These are phyloP conservation scores for Penicillium argentinense DNA, from an alignment of 495 filamentous ascomycete genomes.

Conservation along the genomic window DNA sequence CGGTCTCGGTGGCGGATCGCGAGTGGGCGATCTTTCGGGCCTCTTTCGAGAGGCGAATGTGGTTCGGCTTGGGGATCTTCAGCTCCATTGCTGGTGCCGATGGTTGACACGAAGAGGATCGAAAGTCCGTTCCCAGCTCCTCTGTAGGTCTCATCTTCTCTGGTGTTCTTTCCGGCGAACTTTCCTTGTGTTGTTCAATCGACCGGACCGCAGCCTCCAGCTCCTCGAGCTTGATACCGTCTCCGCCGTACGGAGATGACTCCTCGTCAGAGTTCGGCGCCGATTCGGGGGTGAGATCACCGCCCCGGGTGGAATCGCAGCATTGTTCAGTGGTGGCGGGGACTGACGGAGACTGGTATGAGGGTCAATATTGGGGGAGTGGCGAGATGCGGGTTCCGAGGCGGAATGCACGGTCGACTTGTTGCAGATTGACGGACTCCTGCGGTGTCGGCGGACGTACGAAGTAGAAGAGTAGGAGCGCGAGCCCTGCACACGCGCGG, in stretches of 20 bases:
- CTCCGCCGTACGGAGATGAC: slow-evolving; percentile 48
- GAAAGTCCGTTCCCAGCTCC: slow-evolving; percentile 37
- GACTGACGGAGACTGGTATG: slow-evolving; percentile 70
- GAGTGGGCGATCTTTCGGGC: slow-evolving; percentile 75
- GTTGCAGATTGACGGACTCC: slow-evolving; percentile 57
- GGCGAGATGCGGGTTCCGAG: slow-evolving; percentile 34
- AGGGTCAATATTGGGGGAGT: slow-evolving; percentile 51
- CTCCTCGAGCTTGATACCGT: slow-evolving; percentile 68
- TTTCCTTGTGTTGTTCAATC: slow-evolving; percentile 65
- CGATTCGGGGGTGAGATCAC: slow-evolving; percentile 86
- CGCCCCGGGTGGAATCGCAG: slow-evolving; percentile 72
- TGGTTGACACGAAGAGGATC: slow-evolving; percentile 25
- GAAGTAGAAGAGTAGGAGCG: slow-evolving; percentile 77
- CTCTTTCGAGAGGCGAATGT: slow-evolving; percentile 49
- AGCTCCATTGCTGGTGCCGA: not conserved
- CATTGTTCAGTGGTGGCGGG: slow-evolving; percentile 70
- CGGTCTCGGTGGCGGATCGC: slow-evolving; percentile 78
- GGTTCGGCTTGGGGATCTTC: slow-evolving; percentile 16
- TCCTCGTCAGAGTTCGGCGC: slow-evolving; percentile 79
- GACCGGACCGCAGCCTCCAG: slow-evolving; percentile 79
- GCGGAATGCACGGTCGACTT: slow-evolving; percentile 30
- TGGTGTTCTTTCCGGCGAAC: slow-evolving; percentile 53
- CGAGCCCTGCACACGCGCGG: slow-evolving; percentile 56
- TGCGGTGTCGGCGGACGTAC: slow-evolving; percentile 67
- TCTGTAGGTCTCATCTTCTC: slow-evolving; percentile 34